Conservation (phyloP, 768 basidiomycete genomes). For the Kwoniella dejecticola region DNA sequence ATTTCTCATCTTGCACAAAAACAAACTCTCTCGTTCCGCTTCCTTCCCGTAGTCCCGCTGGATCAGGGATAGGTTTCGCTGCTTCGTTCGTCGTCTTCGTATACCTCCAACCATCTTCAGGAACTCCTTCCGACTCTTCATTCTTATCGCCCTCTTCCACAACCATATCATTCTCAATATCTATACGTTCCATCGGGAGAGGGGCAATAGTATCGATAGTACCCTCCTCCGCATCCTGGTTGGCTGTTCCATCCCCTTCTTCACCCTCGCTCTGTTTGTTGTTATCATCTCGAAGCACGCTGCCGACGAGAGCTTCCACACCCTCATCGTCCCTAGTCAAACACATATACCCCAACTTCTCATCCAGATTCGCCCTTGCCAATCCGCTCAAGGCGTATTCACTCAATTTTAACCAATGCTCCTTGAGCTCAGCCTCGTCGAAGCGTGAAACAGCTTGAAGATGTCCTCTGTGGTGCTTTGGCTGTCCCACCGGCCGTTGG, state of each 20-base stretch:
- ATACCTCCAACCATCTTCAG: neutral
- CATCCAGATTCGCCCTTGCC: constrained; percentile 1
- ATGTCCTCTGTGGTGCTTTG: constrained; percentile 33
- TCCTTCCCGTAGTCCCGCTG: constrained; percentile 56
- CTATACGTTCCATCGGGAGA: constrained; percentile 2
- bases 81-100: constrained; percentile 31
- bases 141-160: neutral
- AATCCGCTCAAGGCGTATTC: constrained; percentile 55
- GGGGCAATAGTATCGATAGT: neutral
- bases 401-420: constrained; percentile 72
- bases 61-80: constrained; percentile 35
- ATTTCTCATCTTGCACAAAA: constrained; percentile 60
- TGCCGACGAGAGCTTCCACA: constrained; percentile 1
- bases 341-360: constrained; percentile 15
- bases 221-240: neutral
- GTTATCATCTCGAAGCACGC: no score
- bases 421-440: constrained; percentile 64
- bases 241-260: neutral
- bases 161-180: no score
- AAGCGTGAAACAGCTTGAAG: constrained; percentile 84
- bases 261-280: no score
- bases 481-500: neutral
- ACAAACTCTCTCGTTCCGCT: constrained; percentile 60
- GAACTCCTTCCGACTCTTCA: neutral
- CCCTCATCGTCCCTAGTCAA: constrained; percentile 16